Evolutionary conservation across 169 alveolate species (phyloP).

Genomic region (Cryptosporidium muris): DNA sequence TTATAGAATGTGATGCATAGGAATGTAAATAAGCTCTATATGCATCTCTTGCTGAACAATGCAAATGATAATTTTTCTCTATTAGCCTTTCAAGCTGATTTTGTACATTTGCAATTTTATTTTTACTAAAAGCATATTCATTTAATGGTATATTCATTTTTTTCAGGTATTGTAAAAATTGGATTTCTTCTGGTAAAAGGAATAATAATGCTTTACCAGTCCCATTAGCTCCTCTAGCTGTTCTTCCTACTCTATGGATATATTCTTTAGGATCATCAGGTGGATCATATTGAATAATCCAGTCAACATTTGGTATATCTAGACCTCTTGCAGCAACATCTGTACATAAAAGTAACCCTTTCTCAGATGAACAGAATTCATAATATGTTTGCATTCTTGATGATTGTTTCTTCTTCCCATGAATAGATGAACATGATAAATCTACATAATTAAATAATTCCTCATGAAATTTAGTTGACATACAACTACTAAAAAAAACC

Average conservation of each 20-base stretch:
- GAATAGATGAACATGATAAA: constrained; percentile 93
- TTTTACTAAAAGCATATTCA: constrained; percentile 96
- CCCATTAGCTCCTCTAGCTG: constrained; percentile 97
- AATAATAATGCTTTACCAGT: constrained; percentile 96
- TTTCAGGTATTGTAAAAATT: constrained; percentile 91
- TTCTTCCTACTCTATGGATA: constrained; percentile 99
- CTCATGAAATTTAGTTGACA: constrained; percentile 97
- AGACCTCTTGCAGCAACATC: constrained; percentile 99
- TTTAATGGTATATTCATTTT: constrained; percentile 91
- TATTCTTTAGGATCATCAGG: constrained; percentile 99
- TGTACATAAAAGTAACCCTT: constrained; percentile 96
- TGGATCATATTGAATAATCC: constrained; percentile 99
- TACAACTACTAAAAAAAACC: constrained; percentile 98
- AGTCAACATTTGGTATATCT: constrained; percentile 98
- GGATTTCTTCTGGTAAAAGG: constrained; percentile 96
- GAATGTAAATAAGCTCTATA: constrained; percentile 94
- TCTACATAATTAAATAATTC: constrained; percentile 98
- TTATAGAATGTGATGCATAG: constrained; percentile 93
- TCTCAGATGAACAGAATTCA: constrained; percentile 92
- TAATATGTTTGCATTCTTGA: constrained; percentile 93
- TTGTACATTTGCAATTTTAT: constrained; percentile 95
- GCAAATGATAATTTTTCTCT: constrained; percentile 95
- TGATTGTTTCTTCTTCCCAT: constrained; percentile 96
- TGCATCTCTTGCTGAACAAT: constrained; percentile 96
- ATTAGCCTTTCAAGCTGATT: constrained; percentile 95